Percentiles rank a stretch among this genome's conserved stretches.
Evolutionary conservation across 345 rosid genomes (phyloP).

Genomic region (Eucalyptus camaldulensis): DNA sequence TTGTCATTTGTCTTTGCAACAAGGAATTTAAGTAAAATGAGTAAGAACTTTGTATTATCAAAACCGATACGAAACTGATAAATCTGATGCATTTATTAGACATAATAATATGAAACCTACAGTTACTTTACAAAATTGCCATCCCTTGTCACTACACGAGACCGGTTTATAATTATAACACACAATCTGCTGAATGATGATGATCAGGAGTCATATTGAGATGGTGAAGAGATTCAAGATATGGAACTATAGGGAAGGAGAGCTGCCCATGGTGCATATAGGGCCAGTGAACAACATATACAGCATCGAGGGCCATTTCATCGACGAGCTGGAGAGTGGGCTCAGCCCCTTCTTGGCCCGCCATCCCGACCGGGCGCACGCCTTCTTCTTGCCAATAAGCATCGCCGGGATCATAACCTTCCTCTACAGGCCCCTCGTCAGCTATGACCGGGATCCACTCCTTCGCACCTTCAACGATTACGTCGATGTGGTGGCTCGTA

Average conservation of each 20-base stretch:
- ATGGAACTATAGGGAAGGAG: slow-evolving; percentile 9
- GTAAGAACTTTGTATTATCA: not conserved
- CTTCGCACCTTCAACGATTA: not conserved
- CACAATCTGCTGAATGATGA: not conserved
- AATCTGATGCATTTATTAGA: not conserved
- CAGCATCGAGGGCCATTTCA: slow-evolving; percentile 9
- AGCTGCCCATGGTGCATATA: not conserved
- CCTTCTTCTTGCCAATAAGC: slow-evolving; percentile 2
- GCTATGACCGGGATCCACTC: not conserved
- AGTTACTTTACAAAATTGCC: not conserved
- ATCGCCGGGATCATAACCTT: not conserved
- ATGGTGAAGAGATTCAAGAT: slow-evolving; percentile 10
- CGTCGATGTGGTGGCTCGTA: not conserved
- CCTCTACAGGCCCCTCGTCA: not conserved
- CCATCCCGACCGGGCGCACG: slow-evolving; percentile 1
- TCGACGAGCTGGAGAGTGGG: slow-evolving; percentile 4
- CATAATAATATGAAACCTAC: not conserved
- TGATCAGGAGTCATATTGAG: slow-evolving; percentile 6
- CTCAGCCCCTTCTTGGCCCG: not conserved
- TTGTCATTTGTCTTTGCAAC: not conserved
- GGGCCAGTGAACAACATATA: slow-evolving; percentile 1
- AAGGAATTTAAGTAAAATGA: not conserved
- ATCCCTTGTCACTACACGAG: not conserved
- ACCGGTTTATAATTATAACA: not conserved
- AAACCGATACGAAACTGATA: fast-evolving